Evolutionary conservation across 2,329 filamentous ascomycete species (phyloP), one percentile per base, ranked within the genome.

Genomic region (Trichoderma cornu-damae): DNA sequence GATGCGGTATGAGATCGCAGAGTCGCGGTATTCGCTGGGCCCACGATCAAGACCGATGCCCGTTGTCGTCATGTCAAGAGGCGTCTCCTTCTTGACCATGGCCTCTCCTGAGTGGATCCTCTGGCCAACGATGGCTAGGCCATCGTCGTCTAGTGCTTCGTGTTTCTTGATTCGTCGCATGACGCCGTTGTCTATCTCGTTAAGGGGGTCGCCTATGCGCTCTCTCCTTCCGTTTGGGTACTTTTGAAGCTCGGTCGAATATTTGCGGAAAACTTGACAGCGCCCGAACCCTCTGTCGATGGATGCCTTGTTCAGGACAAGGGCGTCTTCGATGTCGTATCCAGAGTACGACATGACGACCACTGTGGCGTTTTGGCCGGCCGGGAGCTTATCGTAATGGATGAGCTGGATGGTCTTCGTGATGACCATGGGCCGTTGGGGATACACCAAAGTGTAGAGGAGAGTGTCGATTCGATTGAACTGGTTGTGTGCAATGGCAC

Each of bases 321-420:
- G 80, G 8, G 94, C 94, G 79, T 99, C 94, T 78, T 99, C 94
- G 65, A 99, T 99, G 84, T 99, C 94, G 74, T 99, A 99, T 22
- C 94, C 94, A 9, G 93, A 97, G 74, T 94, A 99, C 48, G 92
- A 97, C 94, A 99, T 99, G 74, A 99, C 94, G 5, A 96, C 94
- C 24, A 99, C 94, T 1, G 90, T 96, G 4, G 94, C 95, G 61
- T 96, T 97, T 69, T 99, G 94, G 0, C 94, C 94, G 4, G 94
- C 94, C 0, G 94, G 94, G 12, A 99, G 85, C 70, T 96, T 96
- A 73, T 99, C 94, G 69, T 97, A 99, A 65, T 96, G 91, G 64
- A 96, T 90, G 22, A 99, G 81, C 72, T 99, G 90, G 63, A 99
- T 99, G 0, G 94, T 96, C 66, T 96, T 88, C 50, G 90, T 96